phyloP scores from a whole-genome alignment of 2,329 filamentous ascomycete species.

The Venturiaceae sp. region DNA sequence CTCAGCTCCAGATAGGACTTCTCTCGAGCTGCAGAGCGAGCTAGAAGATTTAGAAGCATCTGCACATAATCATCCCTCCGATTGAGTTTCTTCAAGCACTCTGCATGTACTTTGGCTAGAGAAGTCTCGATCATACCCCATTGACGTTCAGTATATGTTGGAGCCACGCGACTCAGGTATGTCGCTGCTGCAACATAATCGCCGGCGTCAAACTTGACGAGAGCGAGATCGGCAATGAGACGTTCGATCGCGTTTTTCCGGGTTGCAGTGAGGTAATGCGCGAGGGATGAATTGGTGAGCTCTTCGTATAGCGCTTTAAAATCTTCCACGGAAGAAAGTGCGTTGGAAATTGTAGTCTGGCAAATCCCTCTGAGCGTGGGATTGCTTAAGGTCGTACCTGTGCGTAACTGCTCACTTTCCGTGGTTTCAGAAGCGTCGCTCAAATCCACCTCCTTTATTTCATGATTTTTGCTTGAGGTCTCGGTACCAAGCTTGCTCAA shows the following conservation, averaged over 20 bases:
- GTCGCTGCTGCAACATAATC: slow-evolving; percentile 66
- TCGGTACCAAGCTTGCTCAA: background rate
- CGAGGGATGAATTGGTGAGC: background rate
- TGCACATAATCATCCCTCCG: slow-evolving; percentile 71
- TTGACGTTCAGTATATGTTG: slow-evolving; percentile 65
- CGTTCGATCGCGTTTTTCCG: slow-evolving; percentile 69
- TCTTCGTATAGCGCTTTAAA: background rate
- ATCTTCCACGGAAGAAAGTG: background rate
- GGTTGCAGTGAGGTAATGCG: slow-evolving; percentile 65
- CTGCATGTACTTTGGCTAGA: slow-evolving; percentile 77
- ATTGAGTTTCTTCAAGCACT: slow-evolving; percentile 68
- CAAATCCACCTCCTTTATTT: slow-evolving; percentile 28
- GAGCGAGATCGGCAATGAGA: slow-evolving; percentile 73
- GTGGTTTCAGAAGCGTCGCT: slow-evolving; percentile 12
- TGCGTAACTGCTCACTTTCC: background rate
- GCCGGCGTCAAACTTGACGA: slow-evolving; percentile 67
- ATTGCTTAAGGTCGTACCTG: background rate
- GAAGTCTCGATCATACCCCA: slow-evolving; percentile 76
- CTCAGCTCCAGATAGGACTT: background rate
- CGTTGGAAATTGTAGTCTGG: background rate
- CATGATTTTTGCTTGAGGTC: slow-evolving; percentile 11
- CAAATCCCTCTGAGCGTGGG: background rate
- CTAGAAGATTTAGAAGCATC: slow-evolving; percentile 63
- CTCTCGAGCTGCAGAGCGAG: slow-evolving; percentile 44
- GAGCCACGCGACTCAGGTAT: slow-evolving; percentile 69